A percentile compares a stretch with the other conserved stretches of the same genome.
Evolutionary conservation across 2,329 filamentous ascomycete genomes (phyloP).

Genomic region (Daldinia sp.): DNA sequence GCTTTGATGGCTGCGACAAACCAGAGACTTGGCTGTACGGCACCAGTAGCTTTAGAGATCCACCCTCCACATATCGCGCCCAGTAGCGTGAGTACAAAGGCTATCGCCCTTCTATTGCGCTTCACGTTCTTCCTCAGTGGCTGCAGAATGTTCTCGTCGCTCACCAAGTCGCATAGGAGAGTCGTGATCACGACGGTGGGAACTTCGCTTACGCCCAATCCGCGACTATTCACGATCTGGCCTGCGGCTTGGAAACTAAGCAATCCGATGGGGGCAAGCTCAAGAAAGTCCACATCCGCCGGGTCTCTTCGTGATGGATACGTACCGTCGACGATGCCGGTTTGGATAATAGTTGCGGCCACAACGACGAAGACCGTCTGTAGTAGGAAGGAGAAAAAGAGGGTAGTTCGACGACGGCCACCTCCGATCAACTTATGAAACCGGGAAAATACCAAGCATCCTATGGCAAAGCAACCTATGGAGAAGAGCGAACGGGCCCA

Average conservation of each 20-base stretch:
- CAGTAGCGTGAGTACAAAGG: constrained; percentile 54
- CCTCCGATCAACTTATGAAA: constrained; percentile 45
- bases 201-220: constrained; percentile 62
- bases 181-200: constrained; percentile 65
- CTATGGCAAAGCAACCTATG: constrained; percentile 53
- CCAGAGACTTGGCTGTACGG: constrained; percentile 56
- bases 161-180: constrained; percentile 62
- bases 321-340: constrained; percentile 42
- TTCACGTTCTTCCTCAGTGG: constrained; percentile 55
- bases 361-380: constrained; percentile 43
- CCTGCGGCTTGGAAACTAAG: constrained; percentile 64
- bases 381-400: constrained; percentile 42
- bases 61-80: constrained; percentile 59
- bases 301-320: constrained; percentile 42
- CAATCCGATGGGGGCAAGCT: constrained; percentile 51
- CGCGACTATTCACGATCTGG: constrained; percentile 61
- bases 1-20: constrained; percentile 56
- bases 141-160: constrained; percentile 59
- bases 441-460: constrained; percentile 51
- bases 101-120: constrained; percentile 56
- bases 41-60: constrained; percentile 54
- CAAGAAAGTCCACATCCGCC: constrained; percentile 40
- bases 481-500: constrained; percentile 55
- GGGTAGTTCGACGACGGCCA: constrained; percentile 42
- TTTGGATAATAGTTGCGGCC: constrained; percentile 44